Percentiles rank a stretch among this genome's conserved stretches.
These are phyloP conservation scores for Pisolithus tinctorius DNA, from an alignment of 768 basidiomycete species.

Conservation along the genomic window DNA sequence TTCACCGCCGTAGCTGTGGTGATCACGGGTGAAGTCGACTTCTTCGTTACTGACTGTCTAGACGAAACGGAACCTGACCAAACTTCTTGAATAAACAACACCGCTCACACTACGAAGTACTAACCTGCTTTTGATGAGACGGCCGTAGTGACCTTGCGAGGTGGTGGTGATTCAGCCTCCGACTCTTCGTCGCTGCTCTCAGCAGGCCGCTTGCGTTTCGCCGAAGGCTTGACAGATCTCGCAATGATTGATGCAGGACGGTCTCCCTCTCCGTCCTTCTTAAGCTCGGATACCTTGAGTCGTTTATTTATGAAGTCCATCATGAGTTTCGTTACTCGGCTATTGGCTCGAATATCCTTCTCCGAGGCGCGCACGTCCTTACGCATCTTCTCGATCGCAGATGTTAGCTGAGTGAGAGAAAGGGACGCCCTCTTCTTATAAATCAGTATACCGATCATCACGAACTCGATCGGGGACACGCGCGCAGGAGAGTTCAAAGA, in stretches of 20 bases:
- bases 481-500: constrained; percentile 30
- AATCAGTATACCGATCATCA: constrained; percentile 40
- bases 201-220: constrained; percentile 22
- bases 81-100: not conserved
- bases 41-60: constrained; percentile 5
- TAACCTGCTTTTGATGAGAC: constrained; percentile 9
- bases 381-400: constrained; percentile 36
- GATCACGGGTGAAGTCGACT: not conserved
- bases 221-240: constrained; percentile 6
- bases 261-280: constrained; percentile 26
- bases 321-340: constrained; percentile 29
- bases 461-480: constrained; percentile 39
- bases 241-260: constrained; percentile 12
- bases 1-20: not conserved
- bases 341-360: constrained; percentile 36
- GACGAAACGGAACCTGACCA: constrained; percentile 10
- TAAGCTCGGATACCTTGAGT: constrained; percentile 27
- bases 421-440: constrained; percentile 26
- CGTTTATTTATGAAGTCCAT: constrained; percentile 24
- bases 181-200: constrained; percentile 16
- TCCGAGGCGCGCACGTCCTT: constrained; percentile 30
- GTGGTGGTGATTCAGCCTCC: constrained; percentile 12
- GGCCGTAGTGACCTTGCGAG: constrained; percentile 10
- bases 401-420: constrained; percentile 36
- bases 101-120: not conserved